Base-by-base conservation (phyloP, 2,329 filamentous ascomycete genomes). In the Ceratocystiopsis minuta region DNA sequence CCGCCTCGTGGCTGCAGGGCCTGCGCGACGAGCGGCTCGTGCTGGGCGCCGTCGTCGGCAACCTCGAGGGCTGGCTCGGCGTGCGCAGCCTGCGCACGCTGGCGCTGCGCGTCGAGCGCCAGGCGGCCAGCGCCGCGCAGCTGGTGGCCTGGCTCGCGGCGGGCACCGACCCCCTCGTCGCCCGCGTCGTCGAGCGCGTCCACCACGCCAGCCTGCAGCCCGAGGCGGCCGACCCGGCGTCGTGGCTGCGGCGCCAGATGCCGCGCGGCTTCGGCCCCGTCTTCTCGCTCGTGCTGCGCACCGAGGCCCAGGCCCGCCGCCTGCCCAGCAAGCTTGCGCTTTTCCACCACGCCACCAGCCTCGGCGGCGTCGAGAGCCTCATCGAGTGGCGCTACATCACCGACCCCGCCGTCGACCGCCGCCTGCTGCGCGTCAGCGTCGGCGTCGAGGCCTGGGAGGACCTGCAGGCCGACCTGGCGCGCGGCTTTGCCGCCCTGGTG, bases 301-400 rank as follows among this genome's bases (percentile, higher is more conserved):
- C 68, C 3, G 65, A 70, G 46, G 61, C 65, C 1, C 55, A 70
- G 40, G 87, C 90, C 4, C 72, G 68, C 49, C 59, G 64, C 28
- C 60, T 98, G 48, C 90, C 90, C 4, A 81, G 78, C 53, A 81
- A 82, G 58, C 61, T 96, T 56, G 56, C 66, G 3, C 68, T 94
- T 37, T 96, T 96, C 64, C 84, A 94, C 52, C 90, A 98, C 60
- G 90, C 90, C 6, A 98, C 90, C 3, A 92, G 83, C 57, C 61
- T 96, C 24, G 90, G 90, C 3, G 88, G 90, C 5, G 85, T 96
- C 11, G 90, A 96, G 70, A 90, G 84, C 54, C 61, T 96, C 64
- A 87, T 98, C 51, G 90, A 98, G 69, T 98, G 90, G 90, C 70
- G 90, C 45, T 74, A 80, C 38, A 90, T 98, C 84, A 79, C 77